phyloP scores from a whole-genome alignment of 495 filamentous ascomycete genomes.

The Wilcoxina mikolae region DNA sequence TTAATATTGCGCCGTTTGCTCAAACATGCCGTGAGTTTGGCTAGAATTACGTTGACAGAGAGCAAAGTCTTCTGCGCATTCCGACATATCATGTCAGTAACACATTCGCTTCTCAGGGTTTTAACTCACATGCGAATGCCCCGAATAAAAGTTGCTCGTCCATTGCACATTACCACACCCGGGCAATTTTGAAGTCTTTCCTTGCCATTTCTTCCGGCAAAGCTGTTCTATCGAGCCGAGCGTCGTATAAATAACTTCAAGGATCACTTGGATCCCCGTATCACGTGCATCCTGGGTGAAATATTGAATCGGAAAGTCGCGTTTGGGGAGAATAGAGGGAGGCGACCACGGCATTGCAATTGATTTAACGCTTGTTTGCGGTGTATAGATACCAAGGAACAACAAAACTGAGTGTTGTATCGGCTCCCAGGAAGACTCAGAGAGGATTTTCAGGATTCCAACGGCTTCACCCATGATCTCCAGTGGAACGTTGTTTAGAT shows the following conservation, averaged over 20 bases:
- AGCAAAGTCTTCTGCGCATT: too few species aligned
- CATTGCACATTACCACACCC: too few species aligned
- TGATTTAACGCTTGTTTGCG: not conserved
- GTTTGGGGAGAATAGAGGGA: not conserved
- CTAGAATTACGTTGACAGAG: too few species aligned
- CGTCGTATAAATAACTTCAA: not conserved
- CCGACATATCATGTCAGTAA: not conserved
- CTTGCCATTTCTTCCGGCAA: not conserved
- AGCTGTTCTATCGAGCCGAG: not conserved
- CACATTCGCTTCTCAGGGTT: not conserved
- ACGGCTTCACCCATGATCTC: constrained; percentile 4
- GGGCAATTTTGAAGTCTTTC: not conserved
- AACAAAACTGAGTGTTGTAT: constrained; percentile 4
- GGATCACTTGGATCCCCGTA: not conserved
- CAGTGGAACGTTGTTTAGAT: constrained; percentile 1
- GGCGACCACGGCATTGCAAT: too few species aligned
- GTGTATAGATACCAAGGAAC: constrained; percentile 7
- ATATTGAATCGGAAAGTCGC: not conserved
- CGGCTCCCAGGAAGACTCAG: not conserved
- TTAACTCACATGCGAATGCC: too few species aligned
- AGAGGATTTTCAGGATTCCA: not conserved
- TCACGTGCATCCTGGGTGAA: not conserved
- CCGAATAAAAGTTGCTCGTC: too few species aligned
- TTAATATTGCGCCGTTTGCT: too few species aligned
- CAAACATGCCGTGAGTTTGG: too few species aligned